Evolutionary conservation across 495 filamentous ascomycete genomes (phyloP).

Genomic region (Tuber microsphaerosporum): DNA sequence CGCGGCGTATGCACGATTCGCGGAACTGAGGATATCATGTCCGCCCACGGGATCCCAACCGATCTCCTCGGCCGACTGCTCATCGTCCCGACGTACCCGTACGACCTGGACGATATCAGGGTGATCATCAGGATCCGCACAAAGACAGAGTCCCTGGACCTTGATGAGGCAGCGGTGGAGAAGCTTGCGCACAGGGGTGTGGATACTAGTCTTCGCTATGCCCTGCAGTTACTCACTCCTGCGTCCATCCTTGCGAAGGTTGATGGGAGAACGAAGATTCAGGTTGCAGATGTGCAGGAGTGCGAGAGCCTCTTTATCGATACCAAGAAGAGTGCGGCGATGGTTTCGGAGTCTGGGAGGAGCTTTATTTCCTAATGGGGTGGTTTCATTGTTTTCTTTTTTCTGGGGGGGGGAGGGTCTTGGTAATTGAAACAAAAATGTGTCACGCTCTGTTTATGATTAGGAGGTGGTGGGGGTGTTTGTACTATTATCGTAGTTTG

Average conservation of each 20-base stretch:
- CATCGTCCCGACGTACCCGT: conserved; percentile 87
- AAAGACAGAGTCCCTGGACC: conserved; percentile 68
- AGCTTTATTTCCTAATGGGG: conserved; percentile 57
- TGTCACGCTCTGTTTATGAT: background rate
- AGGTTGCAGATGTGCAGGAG: conserved; percentile 80
- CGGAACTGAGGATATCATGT: conserved; percentile 71
- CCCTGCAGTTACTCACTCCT: conserved; percentile 83
- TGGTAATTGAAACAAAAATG: background rate
- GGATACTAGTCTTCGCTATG: conserved; percentile 82
- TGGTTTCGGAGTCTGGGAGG: conserved; percentile 79
- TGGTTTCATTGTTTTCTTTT: background rate
- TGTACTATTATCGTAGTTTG: conserved; percentile 3
- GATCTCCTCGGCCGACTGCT: conserved; percentile 87
- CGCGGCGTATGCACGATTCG: conserved; percentile 84
- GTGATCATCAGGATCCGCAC: conserved; percentile 77
- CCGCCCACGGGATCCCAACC: conserved; percentile 86
- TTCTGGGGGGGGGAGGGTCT: background rate
- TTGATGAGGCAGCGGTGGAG: conserved; percentile 74
- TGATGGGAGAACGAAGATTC: conserved; percentile 67
- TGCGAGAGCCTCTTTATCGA: conserved; percentile 93
- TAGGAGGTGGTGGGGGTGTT: background rate
- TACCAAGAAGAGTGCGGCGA: conserved; percentile 74
- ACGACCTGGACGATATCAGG: conserved; percentile 77
- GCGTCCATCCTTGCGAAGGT: conserved; percentile 64
- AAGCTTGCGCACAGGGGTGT: conserved; percentile 78